Base-by-base conservation (phyloP, 73 alveolate species). In the Effrenium voratum region DNA sequence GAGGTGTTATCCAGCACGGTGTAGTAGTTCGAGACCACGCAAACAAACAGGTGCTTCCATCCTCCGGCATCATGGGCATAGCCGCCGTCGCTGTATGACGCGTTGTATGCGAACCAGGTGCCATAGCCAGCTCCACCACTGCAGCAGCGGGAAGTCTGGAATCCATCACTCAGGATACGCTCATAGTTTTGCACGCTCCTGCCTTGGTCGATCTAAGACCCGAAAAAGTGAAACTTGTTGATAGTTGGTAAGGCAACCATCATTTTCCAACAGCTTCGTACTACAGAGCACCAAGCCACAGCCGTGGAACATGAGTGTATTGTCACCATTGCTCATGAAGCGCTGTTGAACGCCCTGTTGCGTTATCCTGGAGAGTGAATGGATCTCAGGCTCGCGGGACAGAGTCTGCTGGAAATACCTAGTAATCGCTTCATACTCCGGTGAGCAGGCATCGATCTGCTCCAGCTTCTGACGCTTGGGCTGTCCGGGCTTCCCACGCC, bases 241-340 rank as follows among this genome's bases (percentile, higher is more conserved):
- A 13, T 52, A 13, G 30, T 22, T 13, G 30, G 10, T 22, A 13
- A 13, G 68, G 68, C 68, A 52, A 52, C 22, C 68, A 52, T 13
- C 22, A 13, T 22, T 22, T 52, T 52, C 68, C 10, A 13, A 52
- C 22, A 13, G 10, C 30, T 52, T 13, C 22, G 30, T 22, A 22
- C 30, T 52, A 13, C 68, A 22, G 68, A 10, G 68, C 22, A 52
- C 22, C 22, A 22, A 52, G 22, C 60, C 38, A 26, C 87, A 76
- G 8, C 87, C 87, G 60, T 76, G 87, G 60, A 76, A 76, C 87
- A 76, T 76, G 63, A 76, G 6, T 19, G 87, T 76, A 59, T 76
- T 40, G 87, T 45, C 87, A 1, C 87, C 87, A 41, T 45, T 59
- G 13, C 38, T 45, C 41, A 38, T 57, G 60, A 76, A 76, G 16